Base-by-base conservation (phyloP, 192 early-diverging fungal genomes). In the Haplosporangium gracile region DNA sequence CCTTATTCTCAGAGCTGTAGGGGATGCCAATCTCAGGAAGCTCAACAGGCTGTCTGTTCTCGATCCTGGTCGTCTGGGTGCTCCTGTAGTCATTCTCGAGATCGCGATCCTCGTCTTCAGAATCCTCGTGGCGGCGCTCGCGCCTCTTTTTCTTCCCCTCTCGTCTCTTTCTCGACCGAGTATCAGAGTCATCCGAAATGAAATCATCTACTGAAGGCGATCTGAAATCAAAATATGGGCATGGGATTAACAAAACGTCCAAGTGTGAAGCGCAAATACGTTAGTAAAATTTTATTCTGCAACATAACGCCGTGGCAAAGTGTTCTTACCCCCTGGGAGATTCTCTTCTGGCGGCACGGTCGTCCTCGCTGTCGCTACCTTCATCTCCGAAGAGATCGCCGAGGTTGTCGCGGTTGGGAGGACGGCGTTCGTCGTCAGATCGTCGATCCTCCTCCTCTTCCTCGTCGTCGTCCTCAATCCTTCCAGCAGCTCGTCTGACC, bases 351-450 rank as follows among this genome's bases (percentile, higher is more conserved):
- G 72, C 77, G 7, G 22, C 38, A n/a, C 47, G 24, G 15, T 80
- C 83, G 11, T 76, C 57, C 34, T 81, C 84, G 39, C 84, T 86
- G 20, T 71, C 79, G 42, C 79, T 86, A 1, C 68, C 84, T 20
- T 76, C 75, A 18, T 85, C 82, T 69, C 82, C 82, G 76, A 85
- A 85, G 32, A 85, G 74, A 43, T 85, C 77, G 16, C 77, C 77
- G 39, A 76, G 60, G 53, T 68, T 74, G n/a, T 36, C 51, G 57
- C 76, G 36, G 32, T 40, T 42, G 36, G 45, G 13, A 38, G 45
- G 13, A 34, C 65, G 29, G n/a, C 78, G 51, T 32, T 49, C 51
- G 53, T 74, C 42, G 7, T 74, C 72, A 32, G 63, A 70, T 51
- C 72, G 43, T 20, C 38, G 72, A 18, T 57, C 74, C 5, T 78